These are phyloP conservation scores for Botrytis elliptica DNA, from an alignment of 2,329 filamentous ascomycete genomes.

Conservation along the genomic window DNA sequence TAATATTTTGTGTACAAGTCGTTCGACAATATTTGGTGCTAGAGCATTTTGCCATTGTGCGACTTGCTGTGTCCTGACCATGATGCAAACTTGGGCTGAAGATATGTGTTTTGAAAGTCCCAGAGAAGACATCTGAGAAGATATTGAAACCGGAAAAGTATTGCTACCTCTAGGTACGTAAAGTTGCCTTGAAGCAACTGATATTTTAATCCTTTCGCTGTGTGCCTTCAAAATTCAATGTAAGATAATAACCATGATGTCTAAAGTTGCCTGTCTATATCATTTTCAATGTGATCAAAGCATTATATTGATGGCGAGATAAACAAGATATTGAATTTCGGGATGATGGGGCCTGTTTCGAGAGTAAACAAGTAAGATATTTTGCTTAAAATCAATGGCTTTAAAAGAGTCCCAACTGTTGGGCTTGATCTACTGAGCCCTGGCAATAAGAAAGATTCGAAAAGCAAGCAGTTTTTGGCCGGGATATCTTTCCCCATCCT, in stretches of 20 bases:
- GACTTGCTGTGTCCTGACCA: neutral
- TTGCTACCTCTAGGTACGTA: neutral
- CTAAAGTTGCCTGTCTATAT: neutral
- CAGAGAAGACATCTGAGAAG: too few relatives aligned
- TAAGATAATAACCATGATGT: neutral
- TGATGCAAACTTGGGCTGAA: neutral
- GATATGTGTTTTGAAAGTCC: rapidly evolving
- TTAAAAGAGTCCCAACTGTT: neutral
- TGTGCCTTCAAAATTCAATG: neutral
- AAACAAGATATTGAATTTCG: neutral
- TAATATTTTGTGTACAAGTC: neutral
- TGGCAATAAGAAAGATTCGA: neutral
- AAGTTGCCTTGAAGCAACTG: too few relatives aligned
- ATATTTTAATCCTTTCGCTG: neutral
- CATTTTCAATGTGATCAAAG: neutral
- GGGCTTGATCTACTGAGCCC: neutral
- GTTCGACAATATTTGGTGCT: neutral
- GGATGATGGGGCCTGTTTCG: neutral
- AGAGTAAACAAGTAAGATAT: neutral
- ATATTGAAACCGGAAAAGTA: neutral
- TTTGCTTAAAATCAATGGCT: neutral
- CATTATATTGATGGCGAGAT: neutral
- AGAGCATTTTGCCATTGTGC: neutral
- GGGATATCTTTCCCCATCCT: neutral
- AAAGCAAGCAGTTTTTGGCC: neutral